These are phyloP conservation scores for Adenanthera pavonina DNA, from an alignment of 306 rosid genomes.

Conservation along the genomic window DNA sequence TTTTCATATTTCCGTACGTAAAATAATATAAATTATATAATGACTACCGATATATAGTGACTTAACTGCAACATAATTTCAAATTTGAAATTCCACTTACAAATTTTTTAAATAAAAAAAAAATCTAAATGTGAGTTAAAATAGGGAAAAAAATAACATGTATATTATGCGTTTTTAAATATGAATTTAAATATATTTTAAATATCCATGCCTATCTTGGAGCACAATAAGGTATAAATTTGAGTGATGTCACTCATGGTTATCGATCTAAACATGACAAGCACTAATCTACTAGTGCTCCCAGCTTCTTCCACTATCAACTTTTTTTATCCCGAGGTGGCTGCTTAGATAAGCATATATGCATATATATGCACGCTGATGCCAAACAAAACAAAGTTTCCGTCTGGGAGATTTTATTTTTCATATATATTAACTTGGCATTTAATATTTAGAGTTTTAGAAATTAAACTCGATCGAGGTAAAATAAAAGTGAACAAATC, in stretches of 20 bases:
- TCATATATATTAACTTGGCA: neutral
- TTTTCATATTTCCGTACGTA: too few species aligned
- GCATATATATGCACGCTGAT: neutral
- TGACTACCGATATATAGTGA: too few species aligned
- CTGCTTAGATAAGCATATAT: neutral
- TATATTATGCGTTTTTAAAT: too few species aligned
- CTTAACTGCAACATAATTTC: too few species aligned
- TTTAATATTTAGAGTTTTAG: neutral
- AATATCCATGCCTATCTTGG: neutral
- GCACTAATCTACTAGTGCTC: conserved; percentile 2
- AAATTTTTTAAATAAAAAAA: too few species aligned
- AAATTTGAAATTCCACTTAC: too few species aligned
- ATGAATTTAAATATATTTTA: too few species aligned
- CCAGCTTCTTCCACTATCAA: neutral
- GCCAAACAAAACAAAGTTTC: neutral
- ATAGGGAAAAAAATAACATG: too few species aligned
- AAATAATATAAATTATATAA: too few species aligned
- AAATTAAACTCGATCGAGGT: neutral
- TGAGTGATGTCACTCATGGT: conserved; percentile 3
- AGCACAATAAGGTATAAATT: conserved; percentile 7
- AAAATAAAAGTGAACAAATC: neutral
- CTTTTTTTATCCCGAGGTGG: neutral
- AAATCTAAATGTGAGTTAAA: too few species aligned
- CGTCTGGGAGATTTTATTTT: neutral
- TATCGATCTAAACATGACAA: conserved; percentile 7